A percentile compares a stretch with the other conserved stretches of the same genome.
Evolutionary conservation across 2,329 filamentous ascomycete genomes (phyloP).

Genomic region (Diaporthe sp.): DNA sequence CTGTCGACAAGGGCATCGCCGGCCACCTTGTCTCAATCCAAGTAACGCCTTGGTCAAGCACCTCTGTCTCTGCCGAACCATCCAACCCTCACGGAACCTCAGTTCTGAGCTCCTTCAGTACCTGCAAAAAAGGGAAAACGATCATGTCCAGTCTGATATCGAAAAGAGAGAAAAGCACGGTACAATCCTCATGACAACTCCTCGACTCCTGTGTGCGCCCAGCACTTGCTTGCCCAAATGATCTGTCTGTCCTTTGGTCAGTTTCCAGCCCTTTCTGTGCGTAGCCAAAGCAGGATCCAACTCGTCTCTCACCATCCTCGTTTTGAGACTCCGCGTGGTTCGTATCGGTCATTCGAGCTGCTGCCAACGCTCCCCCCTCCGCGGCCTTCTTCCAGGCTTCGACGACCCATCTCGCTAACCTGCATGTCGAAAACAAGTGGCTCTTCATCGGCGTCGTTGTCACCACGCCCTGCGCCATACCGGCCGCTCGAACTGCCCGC

Average conservation of each 20-base stretch:
- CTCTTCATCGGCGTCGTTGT: constrained; percentile 48
- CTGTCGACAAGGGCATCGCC: background rate
- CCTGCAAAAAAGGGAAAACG: constrained; percentile 18
- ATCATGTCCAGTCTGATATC: constrained; percentile 32
- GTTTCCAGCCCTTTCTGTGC: background rate
- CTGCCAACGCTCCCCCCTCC: constrained; percentile 34
- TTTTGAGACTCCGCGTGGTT: constrained; percentile 31
- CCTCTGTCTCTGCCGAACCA: background rate
- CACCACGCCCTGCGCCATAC: constrained; percentile 47
- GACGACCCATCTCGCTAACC: constrained; percentile 34
- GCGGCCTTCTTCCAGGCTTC: constrained; percentile 35
- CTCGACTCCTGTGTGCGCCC: constrained; percentile 3
- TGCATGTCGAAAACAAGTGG: constrained; percentile 36
- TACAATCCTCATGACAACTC: background rate
- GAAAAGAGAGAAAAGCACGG: constrained; percentile 1
- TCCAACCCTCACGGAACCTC: background rate
- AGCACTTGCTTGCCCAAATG: background rate
- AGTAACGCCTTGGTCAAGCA: constrained; percentile 13
- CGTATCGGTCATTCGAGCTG: constrained; percentile 33
- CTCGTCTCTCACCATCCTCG: constrained; percentile 30
- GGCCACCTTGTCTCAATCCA: background rate
- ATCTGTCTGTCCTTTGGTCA: background rate
- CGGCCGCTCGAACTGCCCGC: constrained; percentile 50
- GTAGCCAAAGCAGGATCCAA: background rate
- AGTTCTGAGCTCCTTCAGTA: background rate